Evolutionary conservation across 2,329 filamentous ascomycete species (phyloP).

Genomic region (Ophiocordyceps robertsii): DNA sequence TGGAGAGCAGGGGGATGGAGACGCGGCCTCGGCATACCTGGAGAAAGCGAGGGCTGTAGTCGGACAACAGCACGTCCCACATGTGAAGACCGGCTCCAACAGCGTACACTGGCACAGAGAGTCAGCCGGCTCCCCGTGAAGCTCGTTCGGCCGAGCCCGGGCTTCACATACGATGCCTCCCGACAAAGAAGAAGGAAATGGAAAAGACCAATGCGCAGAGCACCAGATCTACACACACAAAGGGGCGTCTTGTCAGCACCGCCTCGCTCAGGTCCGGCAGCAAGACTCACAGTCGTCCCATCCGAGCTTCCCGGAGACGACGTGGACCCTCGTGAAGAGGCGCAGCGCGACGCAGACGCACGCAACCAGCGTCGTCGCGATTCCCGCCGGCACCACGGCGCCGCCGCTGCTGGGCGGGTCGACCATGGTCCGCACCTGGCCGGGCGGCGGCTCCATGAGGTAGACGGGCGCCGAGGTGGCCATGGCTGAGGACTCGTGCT

Average conservation of each 20-base stretch:
- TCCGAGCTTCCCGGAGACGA: conserved; percentile 13
- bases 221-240: conserved; percentile 5
- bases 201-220: conserved; percentile 11
- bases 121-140: not conserved
- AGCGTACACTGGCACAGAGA: conserved; percentile 7
- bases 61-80: conserved; percentile 11
- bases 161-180: conserved; percentile 8
- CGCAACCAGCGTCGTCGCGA: conserved; percentile 11
- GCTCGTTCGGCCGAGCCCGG: not conserved
- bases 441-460: conserved; percentile 12
- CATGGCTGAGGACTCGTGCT: not conserved
- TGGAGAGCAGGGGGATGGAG: not conserved
- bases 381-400: conserved; percentile 9
- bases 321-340: conserved; percentile 13
- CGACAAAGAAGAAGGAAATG: conserved; percentile 10
- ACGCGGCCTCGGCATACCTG: conserved; percentile 6
- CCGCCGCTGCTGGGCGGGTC: conserved; percentile 10
- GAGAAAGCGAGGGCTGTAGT: conserved; percentile 12
- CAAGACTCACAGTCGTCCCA: conserved; percentile 13
- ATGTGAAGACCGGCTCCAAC: conserved; percentile 15
- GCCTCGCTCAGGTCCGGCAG: not conserved
- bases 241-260: too few species aligned
- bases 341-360: conserved; percentile 10
- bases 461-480: conserved; percentile 4
- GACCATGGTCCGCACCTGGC: conserved; percentile 9